phyloP scores from a whole-genome alignment of 306 rosid genomes.

The Fagus sylvatica region DNA sequence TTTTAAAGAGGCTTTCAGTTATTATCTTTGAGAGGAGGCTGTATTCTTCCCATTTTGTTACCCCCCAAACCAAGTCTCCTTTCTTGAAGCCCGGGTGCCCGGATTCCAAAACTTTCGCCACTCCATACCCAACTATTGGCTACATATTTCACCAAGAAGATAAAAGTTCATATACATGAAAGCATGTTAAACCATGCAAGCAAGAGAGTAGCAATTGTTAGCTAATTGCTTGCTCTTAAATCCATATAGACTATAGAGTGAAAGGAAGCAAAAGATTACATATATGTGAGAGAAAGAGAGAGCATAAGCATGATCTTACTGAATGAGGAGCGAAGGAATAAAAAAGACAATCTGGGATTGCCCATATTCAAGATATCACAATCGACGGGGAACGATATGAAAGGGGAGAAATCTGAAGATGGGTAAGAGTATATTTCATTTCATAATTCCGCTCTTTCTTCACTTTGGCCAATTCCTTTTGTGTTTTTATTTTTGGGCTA shows the following conservation, averaged over 20 bases:
- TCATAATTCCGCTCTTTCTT: too few species aligned
- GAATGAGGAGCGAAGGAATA: conserved; percentile 41
- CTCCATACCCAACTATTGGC: conserved; percentile 47
- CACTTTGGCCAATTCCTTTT: conserved; percentile 7
- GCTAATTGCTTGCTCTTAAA: neutral
- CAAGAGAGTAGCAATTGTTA: neutral
- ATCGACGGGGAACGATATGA: too few species aligned
- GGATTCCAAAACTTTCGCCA: conserved; percentile 48
- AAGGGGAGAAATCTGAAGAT: too few species aligned
- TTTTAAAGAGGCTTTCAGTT: conserved; percentile 38
- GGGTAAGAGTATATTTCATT: too few species aligned
- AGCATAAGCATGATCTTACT: conserved; percentile 22
- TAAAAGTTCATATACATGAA: neutral
- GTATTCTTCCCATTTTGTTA: conserved; percentile 60
- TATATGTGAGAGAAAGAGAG: neutral
- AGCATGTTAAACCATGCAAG: neutral
- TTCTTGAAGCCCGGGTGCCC: conserved; percentile 42
- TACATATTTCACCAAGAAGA: conserved; percentile 9
- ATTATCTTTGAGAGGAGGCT: conserved; percentile 26
- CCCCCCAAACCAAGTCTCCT: conserved; percentile 51
- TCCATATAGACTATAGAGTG: neutral
- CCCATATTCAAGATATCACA: too few species aligned
- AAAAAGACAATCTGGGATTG: neutral
- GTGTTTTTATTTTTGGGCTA: too few species aligned
- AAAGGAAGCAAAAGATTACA: neutral